Conservation (phyloP, 257 asterid genomes). For the Solanum chmielewskii region DNA sequence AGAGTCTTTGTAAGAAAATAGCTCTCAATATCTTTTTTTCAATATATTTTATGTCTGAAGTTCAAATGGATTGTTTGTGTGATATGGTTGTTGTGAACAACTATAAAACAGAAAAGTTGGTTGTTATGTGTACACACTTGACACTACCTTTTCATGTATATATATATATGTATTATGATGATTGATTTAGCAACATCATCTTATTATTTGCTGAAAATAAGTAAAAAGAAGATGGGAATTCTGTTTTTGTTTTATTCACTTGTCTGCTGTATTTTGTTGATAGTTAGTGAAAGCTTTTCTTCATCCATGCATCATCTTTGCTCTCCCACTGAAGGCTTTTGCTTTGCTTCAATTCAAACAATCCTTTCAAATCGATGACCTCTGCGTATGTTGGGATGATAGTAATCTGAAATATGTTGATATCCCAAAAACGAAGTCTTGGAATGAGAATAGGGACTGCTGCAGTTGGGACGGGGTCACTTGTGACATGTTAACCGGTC, state of each 20-base stretch:
- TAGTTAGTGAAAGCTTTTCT: background rate
- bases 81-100: too few species aligned
- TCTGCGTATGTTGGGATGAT: rapidly evolving
- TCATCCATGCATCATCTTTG: background rate
- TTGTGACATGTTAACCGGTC: background rate
- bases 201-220: background rate
- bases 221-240: background rate
- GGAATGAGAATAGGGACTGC: background rate
- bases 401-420: background rate
- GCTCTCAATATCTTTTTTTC: too few species aligned
- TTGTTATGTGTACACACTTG: too few species aligned
- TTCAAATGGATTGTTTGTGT: too few species aligned
- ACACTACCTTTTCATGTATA: too few species aligned
- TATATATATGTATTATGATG: too few species aligned
- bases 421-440: background rate
- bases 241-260: background rate
- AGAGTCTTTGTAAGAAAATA: too few species aligned
- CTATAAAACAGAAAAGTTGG: too few species aligned
- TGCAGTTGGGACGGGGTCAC: background rate
- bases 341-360: background rate
- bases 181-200: too few species aligned
- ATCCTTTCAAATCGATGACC: background rate
- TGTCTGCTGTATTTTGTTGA: background rate
- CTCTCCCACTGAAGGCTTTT: background rate
- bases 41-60: too few species aligned